Conservation (phyloP, 371 early-diverging fungal genomes). For the Blyttiomyces sp. region DNA sequence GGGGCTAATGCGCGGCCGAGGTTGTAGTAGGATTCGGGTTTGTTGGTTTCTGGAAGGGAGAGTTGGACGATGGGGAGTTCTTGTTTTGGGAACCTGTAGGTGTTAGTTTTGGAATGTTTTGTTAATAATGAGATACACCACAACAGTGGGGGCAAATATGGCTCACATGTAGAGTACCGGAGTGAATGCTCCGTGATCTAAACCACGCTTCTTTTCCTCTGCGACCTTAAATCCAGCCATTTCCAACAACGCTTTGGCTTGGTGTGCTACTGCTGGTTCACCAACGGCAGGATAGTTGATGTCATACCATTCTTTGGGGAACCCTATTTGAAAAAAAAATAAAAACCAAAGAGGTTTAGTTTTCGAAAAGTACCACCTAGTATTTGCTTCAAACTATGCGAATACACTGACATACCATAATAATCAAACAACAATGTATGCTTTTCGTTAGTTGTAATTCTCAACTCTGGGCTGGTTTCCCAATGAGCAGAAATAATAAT, state of each 20-base stretch:
- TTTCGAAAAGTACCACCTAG: no score
- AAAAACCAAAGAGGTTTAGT: no score
- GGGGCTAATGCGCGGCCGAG: constrained; percentile 28
- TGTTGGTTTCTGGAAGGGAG: constrained; percentile 19
- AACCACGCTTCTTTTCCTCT: constrained; percentile 36
- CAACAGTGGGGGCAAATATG: neutral
- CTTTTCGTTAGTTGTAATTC: constrained; percentile 14
- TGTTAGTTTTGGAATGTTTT: neutral
- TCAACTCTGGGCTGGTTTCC: constrained; percentile 29
- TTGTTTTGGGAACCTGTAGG: constrained; percentile 18
- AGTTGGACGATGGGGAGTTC: constrained; percentile 29
- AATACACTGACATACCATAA: no score
- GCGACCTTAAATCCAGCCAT: constrained; percentile 22
- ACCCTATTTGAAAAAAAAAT: no score
- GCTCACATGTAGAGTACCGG: constrained; percentile 31
- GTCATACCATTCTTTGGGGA: constrained; percentile 42
- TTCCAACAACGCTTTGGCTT: constrained; percentile 22
- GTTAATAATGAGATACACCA: neutral
- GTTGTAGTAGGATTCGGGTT: constrained; percentile 13
- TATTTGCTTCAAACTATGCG: no score
- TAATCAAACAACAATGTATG: constrained; percentile 44
- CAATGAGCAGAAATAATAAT: constrained; percentile 45
- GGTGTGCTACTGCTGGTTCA: constrained; percentile 26
- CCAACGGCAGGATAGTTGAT: constrained; percentile 39
- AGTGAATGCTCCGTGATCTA: constrained; percentile 50